Conservation (phyloP, 2,329 filamentous ascomycete genomes). For the Ophiostoma sp. region DNA sequence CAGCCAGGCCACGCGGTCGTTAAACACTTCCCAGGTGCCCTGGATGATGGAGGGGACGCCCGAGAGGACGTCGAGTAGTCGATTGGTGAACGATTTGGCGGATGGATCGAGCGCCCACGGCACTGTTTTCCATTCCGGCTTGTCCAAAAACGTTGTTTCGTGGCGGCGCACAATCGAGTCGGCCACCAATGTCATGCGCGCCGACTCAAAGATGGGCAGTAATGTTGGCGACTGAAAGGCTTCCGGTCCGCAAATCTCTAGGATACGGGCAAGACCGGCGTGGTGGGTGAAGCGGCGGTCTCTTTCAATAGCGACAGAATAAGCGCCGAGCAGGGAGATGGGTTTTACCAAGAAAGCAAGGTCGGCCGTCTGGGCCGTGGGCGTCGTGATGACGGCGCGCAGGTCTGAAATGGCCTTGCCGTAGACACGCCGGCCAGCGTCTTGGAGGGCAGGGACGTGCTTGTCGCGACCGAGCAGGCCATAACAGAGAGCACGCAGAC, state of each 20-base stretch:
- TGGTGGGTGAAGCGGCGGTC: constrained; percentile 35
- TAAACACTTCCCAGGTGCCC: constrained; percentile 25
- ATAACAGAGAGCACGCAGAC: constrained; percentile 31
- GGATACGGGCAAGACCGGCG: constrained; percentile 33
- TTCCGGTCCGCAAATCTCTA: constrained; percentile 34
- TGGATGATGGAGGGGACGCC: constrained; percentile 32
- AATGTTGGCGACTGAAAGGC: constrained; percentile 33
- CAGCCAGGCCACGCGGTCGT: constrained; percentile 28
- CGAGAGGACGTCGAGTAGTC: constrained; percentile 32
- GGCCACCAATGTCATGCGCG: constrained; percentile 33
- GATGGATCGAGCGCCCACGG: constrained; percentile 31
- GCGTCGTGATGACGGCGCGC: constrained; percentile 21
- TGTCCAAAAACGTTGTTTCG: constrained; percentile 30
- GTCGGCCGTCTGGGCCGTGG: constrained; percentile 19
- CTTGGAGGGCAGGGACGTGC: constrained; percentile 25
- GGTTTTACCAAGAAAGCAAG: constrained; percentile 31
- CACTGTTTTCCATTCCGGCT: constrained; percentile 31
- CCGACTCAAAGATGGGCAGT: constrained; percentile 33
- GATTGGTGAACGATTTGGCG: constrained; percentile 30
- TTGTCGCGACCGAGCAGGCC: constrained; percentile 31
- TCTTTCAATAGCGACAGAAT: constrained; percentile 32
- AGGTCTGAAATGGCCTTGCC: constrained; percentile 26
- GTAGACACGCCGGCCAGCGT: constrained; percentile 25
- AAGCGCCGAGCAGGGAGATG: constrained; percentile 31
- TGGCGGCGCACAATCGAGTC: constrained; percentile 33